Conservation (phyloP, 2,329 filamentous ascomycete genomes). For the Orbilia ellipsospora region DNA sequence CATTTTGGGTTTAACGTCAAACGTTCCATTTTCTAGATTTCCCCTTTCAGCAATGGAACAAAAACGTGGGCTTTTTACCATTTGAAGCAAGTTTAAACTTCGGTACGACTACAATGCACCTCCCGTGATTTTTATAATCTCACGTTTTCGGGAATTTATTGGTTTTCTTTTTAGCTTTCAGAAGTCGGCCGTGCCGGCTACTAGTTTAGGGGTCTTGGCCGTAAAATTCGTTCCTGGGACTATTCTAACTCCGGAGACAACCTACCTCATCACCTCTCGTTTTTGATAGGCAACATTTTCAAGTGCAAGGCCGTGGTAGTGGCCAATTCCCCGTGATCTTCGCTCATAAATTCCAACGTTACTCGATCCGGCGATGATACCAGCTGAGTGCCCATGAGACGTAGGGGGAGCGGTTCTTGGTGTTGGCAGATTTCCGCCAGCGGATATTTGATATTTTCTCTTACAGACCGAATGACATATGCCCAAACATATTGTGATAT, state of each 20-base stretch:
- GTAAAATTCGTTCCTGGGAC: conserved; percentile 13
- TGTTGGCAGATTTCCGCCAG: too few species aligned
- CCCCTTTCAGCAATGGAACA: too few species aligned
- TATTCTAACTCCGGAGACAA: conserved; percentile 38
- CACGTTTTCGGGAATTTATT: too few species aligned
- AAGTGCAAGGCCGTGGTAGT: background rate
- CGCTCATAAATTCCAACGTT: background rate
- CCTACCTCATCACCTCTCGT: too few species aligned
- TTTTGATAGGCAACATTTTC: too few species aligned
- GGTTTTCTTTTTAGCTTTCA: too few species aligned
- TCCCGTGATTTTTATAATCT: too few species aligned
- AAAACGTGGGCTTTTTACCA: background rate
- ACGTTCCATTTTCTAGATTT: background rate
- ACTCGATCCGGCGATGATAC: background rate
- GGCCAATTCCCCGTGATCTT: background rate
- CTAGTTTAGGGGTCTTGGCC: too few species aligned
- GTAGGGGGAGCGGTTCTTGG: background rate
- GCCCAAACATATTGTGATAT: too few species aligned
- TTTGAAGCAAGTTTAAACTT: background rate
- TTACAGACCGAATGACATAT: too few species aligned
- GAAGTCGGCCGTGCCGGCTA: too few species aligned
- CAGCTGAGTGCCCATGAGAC: background rate
- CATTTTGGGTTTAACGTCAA: background rate
- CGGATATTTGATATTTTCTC: too few species aligned
- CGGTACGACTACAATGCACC: background rate